These are phyloP conservation scores for Russula foetens DNA, from an alignment of 768 basidiomycete species.

Conservation along the genomic window DNA sequence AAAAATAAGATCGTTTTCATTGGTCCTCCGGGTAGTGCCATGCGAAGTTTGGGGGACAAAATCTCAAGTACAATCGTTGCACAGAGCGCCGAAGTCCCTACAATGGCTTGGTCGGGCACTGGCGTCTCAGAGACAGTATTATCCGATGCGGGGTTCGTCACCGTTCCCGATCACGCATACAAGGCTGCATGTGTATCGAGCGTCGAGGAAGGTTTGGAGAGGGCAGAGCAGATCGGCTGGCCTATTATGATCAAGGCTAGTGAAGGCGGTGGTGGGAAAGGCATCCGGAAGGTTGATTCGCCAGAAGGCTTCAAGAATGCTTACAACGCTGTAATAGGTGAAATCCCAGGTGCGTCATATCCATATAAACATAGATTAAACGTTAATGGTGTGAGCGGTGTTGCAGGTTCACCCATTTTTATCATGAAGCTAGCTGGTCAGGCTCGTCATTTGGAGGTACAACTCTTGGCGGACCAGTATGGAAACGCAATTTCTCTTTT, in stretches of 20 bases:
- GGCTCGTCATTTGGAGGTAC: slow-evolving; percentile 96
- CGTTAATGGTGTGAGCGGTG: slow-evolving; percentile 7
- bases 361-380: slow-evolving; percentile 6
- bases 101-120: slow-evolving; percentile 98
- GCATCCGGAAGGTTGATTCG: slow-evolving; percentile 89
- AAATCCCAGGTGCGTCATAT: slow-evolving; percentile 77
- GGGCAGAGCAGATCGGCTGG: slow-evolving; percentile 85
- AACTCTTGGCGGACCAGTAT: slow-evolving; percentile 97
- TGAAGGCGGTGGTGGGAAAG: slow-evolving; percentile 98
- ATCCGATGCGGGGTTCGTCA: slow-evolving; percentile 83
- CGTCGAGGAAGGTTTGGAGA: slow-evolving; percentile 79
- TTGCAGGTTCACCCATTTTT: slow-evolving; percentile 89
- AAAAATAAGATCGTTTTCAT: slow-evolving; percentile 98
- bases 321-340: slow-evolving; percentile 87
- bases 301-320: slow-evolving; percentile 89
- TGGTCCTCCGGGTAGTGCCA: slow-evolving; percentile 96
- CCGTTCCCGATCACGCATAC: slow-evolving; percentile 90
- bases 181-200: slow-evolving; percentile 76
- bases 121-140: slow-evolving; percentile 84
- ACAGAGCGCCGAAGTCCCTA: slow-evolving; percentile 91
- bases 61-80: slow-evolving; percentile 99
- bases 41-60: slow-evolving; percentile 98
- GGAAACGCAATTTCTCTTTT: slow-evolving; percentile 98
- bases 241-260: slow-evolving; percentile 99
- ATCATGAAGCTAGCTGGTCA: slow-evolving; percentile 99